phyloP scores from a whole-genome alignment of 768 basidiomycete species.

The Pisolithus sp. region DNA sequence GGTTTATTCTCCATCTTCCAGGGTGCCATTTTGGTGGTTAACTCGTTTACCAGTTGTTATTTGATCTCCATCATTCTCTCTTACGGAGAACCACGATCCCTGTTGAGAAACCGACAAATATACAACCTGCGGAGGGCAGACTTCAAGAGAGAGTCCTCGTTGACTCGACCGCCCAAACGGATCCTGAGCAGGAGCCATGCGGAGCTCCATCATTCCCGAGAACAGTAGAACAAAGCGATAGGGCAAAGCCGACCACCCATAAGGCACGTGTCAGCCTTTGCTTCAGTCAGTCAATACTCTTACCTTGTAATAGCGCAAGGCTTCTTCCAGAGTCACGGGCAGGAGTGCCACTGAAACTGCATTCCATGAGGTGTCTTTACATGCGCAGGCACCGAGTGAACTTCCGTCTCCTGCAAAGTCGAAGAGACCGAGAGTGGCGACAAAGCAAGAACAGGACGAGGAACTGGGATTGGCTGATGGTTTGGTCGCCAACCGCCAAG shows the following conservation, averaged over 20 bases:
- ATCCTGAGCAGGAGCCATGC: conserved; percentile 12
- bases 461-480: conserved; percentile 9
- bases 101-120: background rate
- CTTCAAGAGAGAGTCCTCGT: conserved; percentile 11
- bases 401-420: conserved; percentile 21
- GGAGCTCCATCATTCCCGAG: conserved; percentile 6
- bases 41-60: conserved; percentile 32
- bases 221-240: conserved; percentile 16
- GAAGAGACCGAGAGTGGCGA: conserved; percentile 24
- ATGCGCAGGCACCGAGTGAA: conserved; percentile 12
- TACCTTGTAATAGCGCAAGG: conserved; percentile 25
- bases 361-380: conserved; percentile 7
- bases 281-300: background rate
- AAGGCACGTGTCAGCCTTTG: conserved; percentile 13
- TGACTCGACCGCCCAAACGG: conserved; percentile 25
- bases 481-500: conserved; percentile 1
- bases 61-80: conserved; percentile 27
- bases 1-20: conserved; percentile 29
- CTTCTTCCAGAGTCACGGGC: conserved; percentile 13
- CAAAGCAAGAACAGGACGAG: conserved; percentile 23
- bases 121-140: background rate
- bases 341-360: conserved; percentile 13
- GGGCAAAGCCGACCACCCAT: conserved; percentile 9
- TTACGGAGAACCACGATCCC: conserved; percentile 9
- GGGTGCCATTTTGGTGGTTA: conserved; percentile 5